Percentiles rank a stretch among this genome's conserved stretches.
Conservation (phyloP, 306 rosid species). For the Lithocarpus polystachyus region DNA sequence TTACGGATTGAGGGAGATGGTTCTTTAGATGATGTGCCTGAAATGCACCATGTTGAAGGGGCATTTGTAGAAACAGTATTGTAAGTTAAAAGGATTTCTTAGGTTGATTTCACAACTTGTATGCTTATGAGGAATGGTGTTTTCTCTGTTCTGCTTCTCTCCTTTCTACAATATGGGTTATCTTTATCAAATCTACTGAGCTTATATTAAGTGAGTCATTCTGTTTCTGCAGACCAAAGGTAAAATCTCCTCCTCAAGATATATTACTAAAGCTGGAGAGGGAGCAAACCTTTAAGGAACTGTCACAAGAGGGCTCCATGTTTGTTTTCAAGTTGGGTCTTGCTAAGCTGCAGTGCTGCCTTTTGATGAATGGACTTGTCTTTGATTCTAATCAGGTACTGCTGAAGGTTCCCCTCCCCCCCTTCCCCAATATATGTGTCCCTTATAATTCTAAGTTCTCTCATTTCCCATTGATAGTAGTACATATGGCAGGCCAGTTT, state of each 20-base stretch:
- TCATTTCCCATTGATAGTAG: background rate
- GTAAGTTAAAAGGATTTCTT: conserved; percentile 44
- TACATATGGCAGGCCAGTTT: background rate
- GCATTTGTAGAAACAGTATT: conserved; percentile 90
- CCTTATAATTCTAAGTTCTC: conserved; percentile 11
- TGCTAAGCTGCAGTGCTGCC: conserved; percentile 60
- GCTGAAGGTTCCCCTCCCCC: background rate
- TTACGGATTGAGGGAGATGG: conserved; percentile 66
- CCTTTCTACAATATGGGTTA: conserved; percentile 1
- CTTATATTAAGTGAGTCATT: conserved; percentile 22
- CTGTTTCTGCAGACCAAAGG: conserved; percentile 67
- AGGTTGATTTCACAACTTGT: background rate
- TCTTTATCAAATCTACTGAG: background rate
- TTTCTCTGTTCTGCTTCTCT: conserved; percentile 14
- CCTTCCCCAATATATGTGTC: background rate
- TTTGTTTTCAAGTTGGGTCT: conserved; percentile 79
- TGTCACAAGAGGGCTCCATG: conserved; percentile 73
- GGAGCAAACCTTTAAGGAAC: conserved; percentile 66
- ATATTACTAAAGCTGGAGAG: conserved; percentile 70
- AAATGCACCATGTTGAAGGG: conserved; percentile 77
- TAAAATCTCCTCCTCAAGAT: conserved; percentile 88
- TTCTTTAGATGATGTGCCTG: conserved; percentile 57
- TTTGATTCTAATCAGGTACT: conserved; percentile 78
- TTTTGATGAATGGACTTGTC: conserved; percentile 93
- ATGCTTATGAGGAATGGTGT: conserved; percentile 2